Percentiles rank a stretch among this genome's conserved stretches.
Evolutionary conservation across 192 early-diverging fungal genomes (phyloP).

Genomic region (Coemansia aciculifera): DNA sequence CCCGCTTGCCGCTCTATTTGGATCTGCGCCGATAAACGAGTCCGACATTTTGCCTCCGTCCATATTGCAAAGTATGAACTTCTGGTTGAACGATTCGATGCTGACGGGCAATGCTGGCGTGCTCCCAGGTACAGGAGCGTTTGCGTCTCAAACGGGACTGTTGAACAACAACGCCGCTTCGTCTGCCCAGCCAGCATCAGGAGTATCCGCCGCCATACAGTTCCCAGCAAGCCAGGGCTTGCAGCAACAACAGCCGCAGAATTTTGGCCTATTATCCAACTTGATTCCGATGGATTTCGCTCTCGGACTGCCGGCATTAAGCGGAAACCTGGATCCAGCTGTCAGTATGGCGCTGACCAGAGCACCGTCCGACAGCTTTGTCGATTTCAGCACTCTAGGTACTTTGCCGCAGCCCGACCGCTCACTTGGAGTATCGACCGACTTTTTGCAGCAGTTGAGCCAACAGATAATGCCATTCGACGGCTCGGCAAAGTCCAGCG

Average conservation of each 20-base stretch:
- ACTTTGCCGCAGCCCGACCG: background rate
- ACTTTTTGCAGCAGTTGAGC: constrained; percentile 41
- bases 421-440: constrained; percentile 16
- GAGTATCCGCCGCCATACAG: constrained; percentile 3
- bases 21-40: constrained; percentile 44
- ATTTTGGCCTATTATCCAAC: constrained; percentile 14
- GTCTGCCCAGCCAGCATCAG: constrained; percentile 1
- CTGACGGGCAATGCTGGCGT: constrained; percentile 23
- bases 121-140: background rate
- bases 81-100: constrained; percentile 56
- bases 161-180: background rate
- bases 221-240: constrained; percentile 8
- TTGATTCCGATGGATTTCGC: constrained; percentile 53
- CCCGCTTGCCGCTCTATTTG: constrained; percentile 45
- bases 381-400: constrained; percentile 13
- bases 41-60: constrained; percentile 51
- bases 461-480: constrained; percentile 19
- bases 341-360: constrained; percentile 7
- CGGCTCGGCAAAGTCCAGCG: background rate
- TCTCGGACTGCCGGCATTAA: constrained; percentile 34
- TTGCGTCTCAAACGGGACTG: constrained; percentile 4
- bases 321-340: constrained; percentile 6
- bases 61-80: constrained; percentile 54
- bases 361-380: constrained; percentile 5
- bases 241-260: constrained; percentile 5